These are phyloP conservation scores for Tripterygium wilfordii DNA, from an alignment of 177 flowering plant species.

Conservation along the genomic window DNA sequence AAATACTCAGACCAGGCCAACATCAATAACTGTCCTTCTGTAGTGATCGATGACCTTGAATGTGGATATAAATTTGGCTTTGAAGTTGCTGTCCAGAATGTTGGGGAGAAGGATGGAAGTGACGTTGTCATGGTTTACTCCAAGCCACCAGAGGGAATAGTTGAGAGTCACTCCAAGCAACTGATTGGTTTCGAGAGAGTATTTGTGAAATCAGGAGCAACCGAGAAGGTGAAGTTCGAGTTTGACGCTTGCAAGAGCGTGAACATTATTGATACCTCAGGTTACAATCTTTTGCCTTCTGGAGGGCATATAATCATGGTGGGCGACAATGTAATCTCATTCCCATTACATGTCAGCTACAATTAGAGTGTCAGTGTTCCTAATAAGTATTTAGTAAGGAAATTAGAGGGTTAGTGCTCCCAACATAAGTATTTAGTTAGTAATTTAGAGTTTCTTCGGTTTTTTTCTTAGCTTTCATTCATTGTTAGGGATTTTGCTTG, in stretches of 20 bases:
- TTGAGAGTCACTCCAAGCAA: constrained; percentile 13
- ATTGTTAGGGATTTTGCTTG: too few relatives aligned
- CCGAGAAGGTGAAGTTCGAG: constrained; percentile 3
- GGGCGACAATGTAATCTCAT: background rate
- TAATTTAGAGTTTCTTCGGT: too few relatives aligned
- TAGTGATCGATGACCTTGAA: constrained; percentile 1
- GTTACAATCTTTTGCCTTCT: constrained; percentile 5
- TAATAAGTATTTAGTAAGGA: too few relatives aligned
- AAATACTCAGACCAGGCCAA: background rate
- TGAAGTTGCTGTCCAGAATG: constrained; percentile 9
- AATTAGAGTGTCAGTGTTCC: too few relatives aligned
- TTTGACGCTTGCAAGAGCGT: constrained; percentile 21
- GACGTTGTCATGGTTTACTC: too few relatives aligned
- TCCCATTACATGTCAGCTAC: too few relatives aligned
- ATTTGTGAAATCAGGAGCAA: constrained; percentile 4
- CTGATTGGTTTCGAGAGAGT: constrained; percentile 16
- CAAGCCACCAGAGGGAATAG: constrained; percentile 8
- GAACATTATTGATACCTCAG: constrained; percentile 10
- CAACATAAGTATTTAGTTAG: too few relatives aligned
- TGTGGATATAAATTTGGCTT: background rate
- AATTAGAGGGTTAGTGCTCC: too few relatives aligned
- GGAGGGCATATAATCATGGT: constrained; percentile 12
- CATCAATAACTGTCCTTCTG: background rate
- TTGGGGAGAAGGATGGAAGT: constrained; percentile 13
- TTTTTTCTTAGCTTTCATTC: too few relatives aligned